phyloP scores from a whole-genome alignment of 2,329 filamentous ascomycete species.

The Cryoendolithus antarcticus region DNA sequence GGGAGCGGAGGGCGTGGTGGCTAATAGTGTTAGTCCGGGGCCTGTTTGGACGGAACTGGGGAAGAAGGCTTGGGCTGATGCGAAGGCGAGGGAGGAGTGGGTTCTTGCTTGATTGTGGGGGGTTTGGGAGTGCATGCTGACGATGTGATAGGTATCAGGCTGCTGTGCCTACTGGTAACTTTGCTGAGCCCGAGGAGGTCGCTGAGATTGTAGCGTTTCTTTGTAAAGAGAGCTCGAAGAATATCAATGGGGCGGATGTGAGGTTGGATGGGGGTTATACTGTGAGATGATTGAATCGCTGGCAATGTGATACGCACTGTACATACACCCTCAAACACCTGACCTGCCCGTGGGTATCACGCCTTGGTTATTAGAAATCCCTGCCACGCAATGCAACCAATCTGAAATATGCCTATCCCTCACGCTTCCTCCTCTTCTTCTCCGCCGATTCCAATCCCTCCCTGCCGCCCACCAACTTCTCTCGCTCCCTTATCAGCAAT shows the following conservation, averaged over 20 bases:
- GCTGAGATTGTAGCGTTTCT: slow-evolving; percentile 52
- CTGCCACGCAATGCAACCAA: too few relatives aligned
- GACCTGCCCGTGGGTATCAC: too few relatives aligned
- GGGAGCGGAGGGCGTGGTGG: slow-evolving; percentile 33
- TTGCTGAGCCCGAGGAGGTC: slow-evolving; percentile 38
- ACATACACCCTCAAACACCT: too few relatives aligned
- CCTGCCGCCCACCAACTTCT: too few relatives aligned
- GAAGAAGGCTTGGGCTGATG: slow-evolving; percentile 24
- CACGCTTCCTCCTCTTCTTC: too few relatives aligned
- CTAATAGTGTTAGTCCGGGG: slow-evolving; percentile 35
- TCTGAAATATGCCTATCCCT: too few relatives aligned
- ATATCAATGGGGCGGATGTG: slow-evolving; percentile 27
- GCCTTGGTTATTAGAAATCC: too few relatives aligned
- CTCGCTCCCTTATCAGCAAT: slow-evolving; percentile 10
- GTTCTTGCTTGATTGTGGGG: not conserved
- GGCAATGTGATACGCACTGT: too few relatives aligned
- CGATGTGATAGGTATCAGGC: slow-evolving; percentile 9
- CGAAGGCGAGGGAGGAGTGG: slow-evolving; percentile 11
- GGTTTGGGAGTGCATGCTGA: not conserved
- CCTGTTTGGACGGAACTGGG: slow-evolving; percentile 36
- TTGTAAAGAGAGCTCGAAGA: slow-evolving; percentile 23
- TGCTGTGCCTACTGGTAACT: slow-evolving; percentile 17
- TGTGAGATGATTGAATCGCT: slow-evolving; percentile 4
- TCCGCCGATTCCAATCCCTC: too few relatives aligned
- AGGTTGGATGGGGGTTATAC: slow-evolving; percentile 24